Evolutionary conservation across 1,139 yeast species (phyloP).

Genomic region (Magnusiomyces sp.): DNA sequence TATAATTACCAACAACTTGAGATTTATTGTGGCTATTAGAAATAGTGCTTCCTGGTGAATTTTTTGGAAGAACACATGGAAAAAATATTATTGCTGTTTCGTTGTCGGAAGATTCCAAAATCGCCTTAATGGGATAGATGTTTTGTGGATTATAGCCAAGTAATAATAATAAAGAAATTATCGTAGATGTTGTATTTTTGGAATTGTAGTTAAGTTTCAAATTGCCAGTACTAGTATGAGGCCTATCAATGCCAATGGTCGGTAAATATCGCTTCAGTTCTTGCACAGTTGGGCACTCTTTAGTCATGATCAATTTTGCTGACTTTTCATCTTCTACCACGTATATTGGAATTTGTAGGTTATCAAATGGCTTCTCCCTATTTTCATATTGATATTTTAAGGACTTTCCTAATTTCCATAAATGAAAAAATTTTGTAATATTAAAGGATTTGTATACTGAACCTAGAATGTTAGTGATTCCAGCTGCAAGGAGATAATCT

Average conservation of each 20-base stretch:
- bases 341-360: slow-evolving; percentile 19
- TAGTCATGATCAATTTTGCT: neutral
- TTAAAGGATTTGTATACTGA: slow-evolving; percentile 20
- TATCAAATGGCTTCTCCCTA: slow-evolving; percentile 19
- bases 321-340: slow-evolving; percentile 14
- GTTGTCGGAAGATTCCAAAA: slow-evolving; percentile 3
- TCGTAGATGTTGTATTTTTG: neutral
- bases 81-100: slow-evolving; percentile 1
- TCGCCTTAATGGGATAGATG: slow-evolving; percentile 2
- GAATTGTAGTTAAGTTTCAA: neutral
- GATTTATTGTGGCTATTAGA: slow-evolving; percentile 9
- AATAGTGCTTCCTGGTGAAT: slow-evolving; percentile 1
- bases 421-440: slow-evolving; percentile 18
- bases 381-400: slow-evolving; percentile 22
- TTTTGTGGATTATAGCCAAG: neutral
- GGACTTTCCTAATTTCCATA: slow-evolving; percentile 18
- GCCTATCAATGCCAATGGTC: neutral
- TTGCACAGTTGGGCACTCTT: slow-evolving; percentile 5
- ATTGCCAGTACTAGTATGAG: neutral
- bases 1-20: neutral
- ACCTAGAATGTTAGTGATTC: slow-evolving; percentile 41
- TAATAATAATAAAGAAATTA: neutral
- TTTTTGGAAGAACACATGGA: too few relatives aligned
- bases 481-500: slow-evolving; percentile 63
- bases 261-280: slow-evolving; percentile 10